Evolutionary conservation across 148 eudicot genomes (phyloP), one percentile per base, ranked within the genome.

Genomic region (Arctostaphylos glauca): DNA sequence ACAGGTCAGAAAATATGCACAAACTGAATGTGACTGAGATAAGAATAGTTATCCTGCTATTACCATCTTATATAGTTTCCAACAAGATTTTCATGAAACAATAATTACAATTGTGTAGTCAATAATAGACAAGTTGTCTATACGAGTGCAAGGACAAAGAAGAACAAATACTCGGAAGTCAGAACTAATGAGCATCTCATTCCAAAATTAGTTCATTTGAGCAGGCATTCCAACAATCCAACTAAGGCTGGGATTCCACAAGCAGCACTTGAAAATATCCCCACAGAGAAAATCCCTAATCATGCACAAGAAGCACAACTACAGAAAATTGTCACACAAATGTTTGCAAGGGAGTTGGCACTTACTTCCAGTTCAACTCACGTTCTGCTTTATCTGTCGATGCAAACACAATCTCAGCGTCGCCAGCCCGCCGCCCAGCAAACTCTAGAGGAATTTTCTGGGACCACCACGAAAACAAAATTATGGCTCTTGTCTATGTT

Each of bases 361-460:
- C 97, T 93, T 91, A 96, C 98, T 92, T 96, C 98, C 99, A 96
- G 68, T 91, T 90, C 83, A 96, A 88, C 83, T 96, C 97, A 3
- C 82, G 88, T 81, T 88, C 95, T 80, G 98, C 99, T 84, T 96
- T 96, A 68, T 86, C 95, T 6, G 97, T 96, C 68, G 97, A 92
- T 80, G 90, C 99, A 86, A 91, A 96, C 60, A 96, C 98, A 74
- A 89, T 44, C 88, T 96, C 99, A 41, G 95, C 94, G 92, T 94
- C 99, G 78, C 99, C 98, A 89, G 99, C 91, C 70, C 99, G 92
- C 79, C 98, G 86, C 12, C 67, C 98, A 88, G 98, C 83, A 85
- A 80, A 89, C 74, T 82, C 88, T 86, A 94, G 73, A 47, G 98
- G 99, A 81, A 96, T 93, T 92, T 94, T 88, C 99, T 96, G 88